Conservation (phyloP, 805 yeast genomes). For the Lachancea lanzarotensis region DNA sequence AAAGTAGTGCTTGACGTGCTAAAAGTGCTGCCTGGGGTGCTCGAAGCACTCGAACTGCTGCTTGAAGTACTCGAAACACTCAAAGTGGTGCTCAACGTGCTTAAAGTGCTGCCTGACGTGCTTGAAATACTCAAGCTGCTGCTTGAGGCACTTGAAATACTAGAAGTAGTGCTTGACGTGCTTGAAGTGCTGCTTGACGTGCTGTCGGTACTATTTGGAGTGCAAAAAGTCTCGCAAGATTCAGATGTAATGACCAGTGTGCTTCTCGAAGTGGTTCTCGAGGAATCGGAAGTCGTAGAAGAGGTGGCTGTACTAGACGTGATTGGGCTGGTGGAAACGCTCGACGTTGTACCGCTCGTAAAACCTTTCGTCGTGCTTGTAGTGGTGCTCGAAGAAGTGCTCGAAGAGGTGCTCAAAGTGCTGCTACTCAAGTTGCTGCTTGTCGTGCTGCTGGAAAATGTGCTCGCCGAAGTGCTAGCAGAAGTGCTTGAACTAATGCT, state of each 20-base stretch:
- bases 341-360: too few relatives aligned
- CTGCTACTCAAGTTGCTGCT: not conserved
- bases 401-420: not conserved
- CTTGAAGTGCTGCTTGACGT: not conserved
- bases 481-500: not conserved
- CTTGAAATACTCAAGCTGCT: too few relatives aligned
- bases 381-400: not conserved
- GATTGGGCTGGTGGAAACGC: not conserved
- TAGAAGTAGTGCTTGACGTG: not conserved
- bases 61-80: not conserved
- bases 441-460: not conserved
- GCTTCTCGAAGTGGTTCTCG: too few relatives aligned
- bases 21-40: not conserved
- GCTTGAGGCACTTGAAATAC: too few relatives aligned
- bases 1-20: not conserved
- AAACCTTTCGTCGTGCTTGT: too few relatives aligned
- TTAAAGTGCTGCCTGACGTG: too few relatives aligned
- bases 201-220: not conserved
- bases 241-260: too few relatives aligned
- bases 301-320: too few relatives aligned
- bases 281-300: too few relatives aligned
- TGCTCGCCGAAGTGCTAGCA: not conserved
- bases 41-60: not conserved
- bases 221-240: too few relatives aligned
- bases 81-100: not conserved